Evolutionary conservation across 192 early-diverging fungal genomes (phyloP).

Genomic region (Coemansia biformis): DNA sequence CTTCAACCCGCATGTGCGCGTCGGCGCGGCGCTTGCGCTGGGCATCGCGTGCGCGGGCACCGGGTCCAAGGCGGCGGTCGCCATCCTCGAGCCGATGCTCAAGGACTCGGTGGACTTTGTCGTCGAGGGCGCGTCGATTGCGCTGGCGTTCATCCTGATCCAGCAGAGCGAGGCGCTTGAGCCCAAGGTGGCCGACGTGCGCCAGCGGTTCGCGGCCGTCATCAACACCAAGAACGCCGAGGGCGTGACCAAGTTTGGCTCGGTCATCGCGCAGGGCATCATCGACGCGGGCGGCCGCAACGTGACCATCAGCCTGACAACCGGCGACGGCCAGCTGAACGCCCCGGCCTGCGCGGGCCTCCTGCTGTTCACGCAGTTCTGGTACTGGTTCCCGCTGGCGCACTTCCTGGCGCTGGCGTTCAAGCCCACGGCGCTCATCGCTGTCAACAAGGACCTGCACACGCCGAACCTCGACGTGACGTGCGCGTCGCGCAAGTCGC

Average conservation of each 20-base stretch:
- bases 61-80: constrained; percentile 83
- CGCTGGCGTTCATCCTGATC: constrained; percentile 91
- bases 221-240: constrained; percentile 92
- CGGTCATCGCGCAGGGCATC: constrained; percentile 92
- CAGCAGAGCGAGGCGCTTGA: constrained; percentile 87
- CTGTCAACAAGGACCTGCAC: constrained; percentile 80
- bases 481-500: constrained; percentile 78
- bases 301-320: constrained; percentile 88
- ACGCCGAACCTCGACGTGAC: constrained; percentile 80
- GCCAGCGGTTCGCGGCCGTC: constrained; percentile 82
- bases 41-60: constrained; percentile 98
- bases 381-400: constrained; percentile 98
- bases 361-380: constrained; percentile 98
- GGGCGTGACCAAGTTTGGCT: constrained; percentile 90
- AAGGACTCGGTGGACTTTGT: constrained; percentile 98
- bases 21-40: constrained; percentile 91
- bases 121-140: constrained; percentile 91
- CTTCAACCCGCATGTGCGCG: constrained; percentile 98
- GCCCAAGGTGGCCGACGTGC: constrained; percentile 75
- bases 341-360: constrained; percentile 98
- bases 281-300: constrained; percentile 98
- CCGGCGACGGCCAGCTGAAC: constrained; percentile 79
- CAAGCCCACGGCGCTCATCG: constrained; percentile 93
- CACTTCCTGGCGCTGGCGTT: constrained; percentile 95
- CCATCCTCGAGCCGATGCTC: constrained; percentile 92